Evolutionary conservation across 768 basidiomycete genomes (phyloP), one percentile per base, ranked within the genome.

Genomic region (Auricularia cornea): DNA sequence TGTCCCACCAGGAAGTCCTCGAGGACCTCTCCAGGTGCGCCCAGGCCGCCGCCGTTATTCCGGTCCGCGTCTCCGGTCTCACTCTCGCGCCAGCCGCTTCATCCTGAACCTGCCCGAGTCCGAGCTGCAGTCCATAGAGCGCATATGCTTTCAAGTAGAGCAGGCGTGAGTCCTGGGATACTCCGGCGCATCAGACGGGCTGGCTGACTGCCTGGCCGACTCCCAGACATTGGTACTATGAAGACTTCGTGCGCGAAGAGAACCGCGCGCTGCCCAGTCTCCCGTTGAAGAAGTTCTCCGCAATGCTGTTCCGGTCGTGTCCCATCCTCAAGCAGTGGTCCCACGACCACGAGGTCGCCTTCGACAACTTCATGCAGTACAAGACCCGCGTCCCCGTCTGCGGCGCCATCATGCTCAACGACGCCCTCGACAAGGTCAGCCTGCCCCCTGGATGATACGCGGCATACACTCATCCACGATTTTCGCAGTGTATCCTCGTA

Each of bases 61-160:
- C n/a, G n/a, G n/a, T 90, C 35, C 35, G 63, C 63, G 68, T 63
- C 35, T 65, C 56, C 64, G 70, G 64, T 62, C 31, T 35, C 28
- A 59, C 18, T 59, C 35, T 31, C 44, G 57, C 26, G 57, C 18
- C 67, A 96, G 93, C 74, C 92, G 97, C 60, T 98, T 98, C 73
- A 92, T 99, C 68, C 82, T 98, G 68, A 98, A 98, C 75, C 85
- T 99, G 65, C 96, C 97, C 26, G 88, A 90, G 66, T 89, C 91
- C 72, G 97, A 99, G 77, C 84, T 96, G 62, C 84, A 85, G 59
- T 93, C 90, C 18, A 80, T 96, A 62, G 95, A 97, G 71, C 86
- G 97, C 64, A 86, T 98, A 69, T 98, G 93, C 77, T 99, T 98
- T 77, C 96, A 98, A 77, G 92, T 98, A 65, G 97, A 99, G 75